phyloP scores from a whole-genome alignment of 306 rosid species.

The Hippophae tibetana region DNA sequence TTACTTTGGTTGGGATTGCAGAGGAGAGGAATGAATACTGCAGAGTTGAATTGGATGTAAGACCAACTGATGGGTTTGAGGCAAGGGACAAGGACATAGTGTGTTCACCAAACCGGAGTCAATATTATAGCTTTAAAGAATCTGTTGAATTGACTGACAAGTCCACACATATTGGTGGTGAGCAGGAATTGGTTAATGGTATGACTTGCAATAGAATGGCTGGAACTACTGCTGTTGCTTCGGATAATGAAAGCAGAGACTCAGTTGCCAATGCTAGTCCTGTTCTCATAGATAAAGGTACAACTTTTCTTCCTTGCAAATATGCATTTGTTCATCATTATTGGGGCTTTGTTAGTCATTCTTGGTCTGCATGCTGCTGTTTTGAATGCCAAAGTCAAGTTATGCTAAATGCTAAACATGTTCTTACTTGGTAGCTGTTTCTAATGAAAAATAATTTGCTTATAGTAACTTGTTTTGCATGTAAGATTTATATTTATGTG shows the following conservation, averaged over 20 bases:
- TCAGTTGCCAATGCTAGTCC: conserved; percentile 12
- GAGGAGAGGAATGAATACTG: background rate
- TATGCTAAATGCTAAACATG: no score
- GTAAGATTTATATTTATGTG: no score
- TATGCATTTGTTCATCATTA: no score
- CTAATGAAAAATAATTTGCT: no score
- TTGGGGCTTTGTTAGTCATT: no score
- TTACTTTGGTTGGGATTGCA: no score
- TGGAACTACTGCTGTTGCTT: conserved; percentile 9
- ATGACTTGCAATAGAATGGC: conserved; percentile 15
- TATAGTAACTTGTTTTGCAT: no score
- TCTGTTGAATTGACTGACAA: conserved; percentile 5
- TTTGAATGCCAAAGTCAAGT: no score
- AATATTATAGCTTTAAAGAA: conserved; percentile 1
- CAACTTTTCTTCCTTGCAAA: background rate
- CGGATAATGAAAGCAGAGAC: conserved; percentile 13
- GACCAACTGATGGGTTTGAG: background rate
- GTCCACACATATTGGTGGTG: conserved; percentile 14
- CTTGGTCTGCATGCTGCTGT: background rate
- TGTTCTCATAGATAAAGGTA: conserved; percentile 3
- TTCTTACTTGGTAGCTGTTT: no score
- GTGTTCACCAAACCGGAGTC: background rate
- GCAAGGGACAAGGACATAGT: conserved; percentile 4
- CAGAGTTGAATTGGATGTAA: background rate
- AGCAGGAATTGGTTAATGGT: conserved; percentile 6